A percentile compares a stretch with the other conserved stretches of the same genome.
Evolutionary conservation across 441 rosid species (phyloP).

Genomic region (Breynia disticha): DNA sequence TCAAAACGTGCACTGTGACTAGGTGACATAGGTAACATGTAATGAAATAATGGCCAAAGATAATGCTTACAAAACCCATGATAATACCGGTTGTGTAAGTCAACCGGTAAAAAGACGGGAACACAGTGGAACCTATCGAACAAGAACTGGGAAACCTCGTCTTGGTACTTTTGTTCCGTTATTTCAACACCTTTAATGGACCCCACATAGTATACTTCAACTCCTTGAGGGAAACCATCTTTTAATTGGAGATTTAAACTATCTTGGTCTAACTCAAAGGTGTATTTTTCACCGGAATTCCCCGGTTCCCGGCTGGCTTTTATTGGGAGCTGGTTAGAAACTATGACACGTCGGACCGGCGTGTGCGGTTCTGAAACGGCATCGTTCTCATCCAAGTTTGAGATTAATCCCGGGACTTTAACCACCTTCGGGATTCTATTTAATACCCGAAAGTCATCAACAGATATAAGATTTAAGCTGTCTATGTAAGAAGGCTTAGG

Average conservation of each 20-base stretch:
- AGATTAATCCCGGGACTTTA: conserved; percentile 37
- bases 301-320: conserved; percentile 24
- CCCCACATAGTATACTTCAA: conserved; percentile 59
- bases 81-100: conserved; percentile 43
- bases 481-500: conserved; percentile 45
- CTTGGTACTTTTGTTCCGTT: conserved; percentile 44
- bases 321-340: conserved; percentile 60
- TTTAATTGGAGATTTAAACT: conserved; percentile 39
- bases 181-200: conserved; percentile 34
- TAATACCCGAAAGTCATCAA: conserved; percentile 47
- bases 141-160: conserved; percentile 39
- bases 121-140: conserved; percentile 45
- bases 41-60: conserved; percentile 79
- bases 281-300: conserved; percentile 25
- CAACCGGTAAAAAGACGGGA: conserved; percentile 53
- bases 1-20: conserved; percentile 47
- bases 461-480: conserved; percentile 39
- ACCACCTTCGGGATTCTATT: conserved; percentile 45
- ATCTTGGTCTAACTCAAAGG: conserved; percentile 54
- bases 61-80: conserved; percentile 87
- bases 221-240: conserved; percentile 47
- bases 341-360: conserved; percentile 40
- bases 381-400: conserved; percentile 25
- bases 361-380: conserved; percentile 8
- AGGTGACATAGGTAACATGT: conserved; percentile 47